Base-by-base conservation (phyloP, 2,329 filamentous ascomycete genomes). In the Claviceps sp. region DNA sequence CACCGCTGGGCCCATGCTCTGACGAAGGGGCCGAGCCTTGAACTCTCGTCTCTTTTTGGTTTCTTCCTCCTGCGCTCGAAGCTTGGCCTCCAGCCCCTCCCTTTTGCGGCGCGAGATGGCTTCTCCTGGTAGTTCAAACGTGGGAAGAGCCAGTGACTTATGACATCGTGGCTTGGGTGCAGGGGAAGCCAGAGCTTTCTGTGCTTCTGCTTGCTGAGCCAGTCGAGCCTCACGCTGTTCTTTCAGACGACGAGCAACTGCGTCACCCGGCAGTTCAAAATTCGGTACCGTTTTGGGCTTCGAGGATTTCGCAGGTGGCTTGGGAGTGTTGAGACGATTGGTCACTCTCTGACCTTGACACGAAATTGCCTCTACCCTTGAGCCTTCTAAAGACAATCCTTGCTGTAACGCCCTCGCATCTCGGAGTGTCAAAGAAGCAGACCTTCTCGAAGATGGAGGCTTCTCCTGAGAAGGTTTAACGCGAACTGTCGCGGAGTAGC, bases 181-280 rank as follows among this genome's bases (percentile, higher is more conserved):
- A 50, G 71, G 65, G 40, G 69, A 22, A 26, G 11, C 62, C 41
- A 61, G 60, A 47, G 63, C 57, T 53, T 65, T 67, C 52, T 60
- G 61, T 53, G 66, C 58, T 30, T 66, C 65, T 42, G 64, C 63
- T 48, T 68, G 62, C 50, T 64, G 64, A 38, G 69, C 64, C 52
- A 68, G 64, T 30, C 80, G 77, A 45, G 77, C 76, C 53, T 82
- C 78, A 13, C 75, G 74, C 59, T 80, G 73, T 61, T 81, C 77
- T 61, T 74, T 80, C 53, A 82, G 62, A 14, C 74, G 72, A 14
- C 75, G 73, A 42, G 80, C 75, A 10, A 82, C 72, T 40, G 77
- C 77, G 45, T 84, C 81, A 10, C 81, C 80, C 0, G 80, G 78
- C 13, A 85, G 72, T 63, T 83, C 78, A 61, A 82, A 84, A 0